Evolutionary conservation across 139 green algal genomes (phyloP).

Genomic region (Chlorella vulgaris): DNA sequence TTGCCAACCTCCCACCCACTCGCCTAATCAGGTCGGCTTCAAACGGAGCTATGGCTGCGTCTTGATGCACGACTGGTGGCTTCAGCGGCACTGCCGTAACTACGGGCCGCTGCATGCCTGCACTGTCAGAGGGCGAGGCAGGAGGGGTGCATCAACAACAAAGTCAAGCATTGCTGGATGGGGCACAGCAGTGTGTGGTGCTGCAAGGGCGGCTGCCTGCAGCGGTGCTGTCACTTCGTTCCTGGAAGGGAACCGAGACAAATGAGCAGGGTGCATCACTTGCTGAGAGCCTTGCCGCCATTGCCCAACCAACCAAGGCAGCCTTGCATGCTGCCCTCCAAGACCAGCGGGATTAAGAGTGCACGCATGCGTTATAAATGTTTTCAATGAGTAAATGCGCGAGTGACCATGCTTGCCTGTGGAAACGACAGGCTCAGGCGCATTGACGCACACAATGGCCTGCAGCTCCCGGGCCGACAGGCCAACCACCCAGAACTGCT

Average conservation of each 20-base stretch:
- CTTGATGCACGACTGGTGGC: conserved; percentile 48
- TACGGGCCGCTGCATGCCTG: conserved; percentile 71
- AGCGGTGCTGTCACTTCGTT: too few relatives aligned
- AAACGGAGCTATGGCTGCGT: conserved; percentile 36
- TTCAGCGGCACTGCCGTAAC: conserved; percentile 61
- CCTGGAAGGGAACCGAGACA: too few relatives aligned
- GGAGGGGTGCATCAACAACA: neutral
- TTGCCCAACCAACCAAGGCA: too few relatives aligned
- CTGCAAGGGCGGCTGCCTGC: too few relatives aligned
- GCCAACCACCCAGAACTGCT: conserved; percentile 80
- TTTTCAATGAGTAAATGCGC: too few relatives aligned
- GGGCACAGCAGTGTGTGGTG: neutral
- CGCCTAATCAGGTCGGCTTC: conserved; percentile 48
- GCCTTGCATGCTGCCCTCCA: too few relatives aligned
- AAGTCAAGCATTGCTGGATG: neutral
- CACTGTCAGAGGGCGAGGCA: neutral
- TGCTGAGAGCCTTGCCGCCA: too few relatives aligned
- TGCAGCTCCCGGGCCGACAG: conserved; percentile 54
- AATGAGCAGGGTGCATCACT: too few relatives aligned
- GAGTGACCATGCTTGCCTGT: neutral
- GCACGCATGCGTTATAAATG: neutral
- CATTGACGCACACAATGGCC: conserved; percentile 67
- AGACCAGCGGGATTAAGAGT: neutral
- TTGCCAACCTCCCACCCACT: neutral
- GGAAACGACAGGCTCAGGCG: conserved; percentile 21